Percentiles rank a stretch among this genome's conserved stretches.
Evolutionary conservation across 2,329 filamentous ascomycete genomes (phyloP).

Genomic region (Cladosporium sp.): DNA sequence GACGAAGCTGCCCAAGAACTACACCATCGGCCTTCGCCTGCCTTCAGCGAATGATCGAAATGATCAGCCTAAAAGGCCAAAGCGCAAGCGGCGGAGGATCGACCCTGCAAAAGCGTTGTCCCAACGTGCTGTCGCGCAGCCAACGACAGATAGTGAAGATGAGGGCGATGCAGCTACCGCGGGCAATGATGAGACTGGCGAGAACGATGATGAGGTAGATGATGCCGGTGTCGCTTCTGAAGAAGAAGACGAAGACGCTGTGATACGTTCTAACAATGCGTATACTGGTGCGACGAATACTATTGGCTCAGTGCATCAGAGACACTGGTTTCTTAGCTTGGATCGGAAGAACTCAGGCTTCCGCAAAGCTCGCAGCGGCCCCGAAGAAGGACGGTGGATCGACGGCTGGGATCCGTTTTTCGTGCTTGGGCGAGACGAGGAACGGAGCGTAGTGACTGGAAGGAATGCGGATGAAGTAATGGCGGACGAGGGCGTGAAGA

Average conservation of each 20-base stretch:
- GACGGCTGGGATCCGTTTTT: slow-evolving; percentile 52
- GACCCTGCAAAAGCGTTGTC: slow-evolving; percentile 14
- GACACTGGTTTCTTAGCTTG: slow-evolving; percentile 59
- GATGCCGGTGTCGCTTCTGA: slow-evolving; percentile 25
- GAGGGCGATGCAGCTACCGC: not conserved
- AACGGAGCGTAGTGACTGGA: slow-evolving; percentile 63
- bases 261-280: slow-evolving; percentile 54
- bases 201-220: not conserved
- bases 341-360: slow-evolving; percentile 58
- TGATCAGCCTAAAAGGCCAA: slow-evolving; percentile 22
- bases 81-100: slow-evolving; percentile 24
- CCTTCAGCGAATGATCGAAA: slow-evolving; percentile 30
- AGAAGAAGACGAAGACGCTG: slow-evolving; percentile 34
- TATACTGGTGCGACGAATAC: slow-evolving; percentile 60
- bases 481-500: slow-evolving; percentile 53
- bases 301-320: slow-evolving; percentile 61
- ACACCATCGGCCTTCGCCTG: slow-evolving; percentile 37
- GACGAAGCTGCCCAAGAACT: slow-evolving; percentile 31
- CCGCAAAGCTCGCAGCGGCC: slow-evolving; percentile 28
- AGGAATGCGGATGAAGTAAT: slow-evolving; percentile 54
- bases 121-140: slow-evolving; percentile 1
- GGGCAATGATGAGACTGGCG: not conserved
- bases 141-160: slow-evolving; percentile 17
- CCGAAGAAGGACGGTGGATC: slow-evolving; percentile 24
- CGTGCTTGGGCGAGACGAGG: slow-evolving; percentile 53